Conservation (phyloP, 139 green algal species). For the Tetraselmis striata region DNA sequence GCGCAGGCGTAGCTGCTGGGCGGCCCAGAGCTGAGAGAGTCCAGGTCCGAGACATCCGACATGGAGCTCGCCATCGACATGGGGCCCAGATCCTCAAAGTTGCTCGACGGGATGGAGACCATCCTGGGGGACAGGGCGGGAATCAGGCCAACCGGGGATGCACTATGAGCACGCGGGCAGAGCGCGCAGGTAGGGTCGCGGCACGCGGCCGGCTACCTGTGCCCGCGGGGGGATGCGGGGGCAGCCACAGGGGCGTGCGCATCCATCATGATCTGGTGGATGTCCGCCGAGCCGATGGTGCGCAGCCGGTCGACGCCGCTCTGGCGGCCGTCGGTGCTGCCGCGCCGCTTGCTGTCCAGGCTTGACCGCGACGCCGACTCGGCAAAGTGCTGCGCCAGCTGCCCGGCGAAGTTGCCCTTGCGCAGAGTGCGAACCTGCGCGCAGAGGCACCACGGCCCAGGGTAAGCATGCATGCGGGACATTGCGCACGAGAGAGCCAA, state of each 20-base stretch:
- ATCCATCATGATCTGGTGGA: not conserved
- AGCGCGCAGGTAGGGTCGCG: too few relatives aligned
- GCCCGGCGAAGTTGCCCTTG: not conserved
- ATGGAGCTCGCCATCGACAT: not conserved
- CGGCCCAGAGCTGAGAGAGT: not conserved
- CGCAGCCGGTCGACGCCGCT: not conserved
- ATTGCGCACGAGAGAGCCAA: too few relatives aligned
- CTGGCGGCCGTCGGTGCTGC: not conserved
- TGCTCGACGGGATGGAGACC: too few relatives aligned
- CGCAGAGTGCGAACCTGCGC: not conserved
- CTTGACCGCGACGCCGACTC: not conserved
- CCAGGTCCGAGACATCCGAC: not conserved
- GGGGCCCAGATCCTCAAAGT: not conserved
- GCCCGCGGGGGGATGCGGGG: not conserved
- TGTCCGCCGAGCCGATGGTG: not conserved
- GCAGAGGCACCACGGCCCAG: not conserved
- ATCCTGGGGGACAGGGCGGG: too few relatives aligned
- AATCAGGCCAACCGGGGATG: too few relatives aligned
- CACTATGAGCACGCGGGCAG: too few relatives aligned
- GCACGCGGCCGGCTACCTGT: not conserved
- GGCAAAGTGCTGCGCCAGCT: not conserved
- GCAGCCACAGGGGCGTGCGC: not conserved
- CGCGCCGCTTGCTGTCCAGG: not conserved
- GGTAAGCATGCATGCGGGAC: too few relatives aligned
- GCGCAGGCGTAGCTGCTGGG: not conserved